phyloP scores from a whole-genome alignment of 2,329 filamentous ascomycete species.

The Clonostachys chloroleuca region DNA sequence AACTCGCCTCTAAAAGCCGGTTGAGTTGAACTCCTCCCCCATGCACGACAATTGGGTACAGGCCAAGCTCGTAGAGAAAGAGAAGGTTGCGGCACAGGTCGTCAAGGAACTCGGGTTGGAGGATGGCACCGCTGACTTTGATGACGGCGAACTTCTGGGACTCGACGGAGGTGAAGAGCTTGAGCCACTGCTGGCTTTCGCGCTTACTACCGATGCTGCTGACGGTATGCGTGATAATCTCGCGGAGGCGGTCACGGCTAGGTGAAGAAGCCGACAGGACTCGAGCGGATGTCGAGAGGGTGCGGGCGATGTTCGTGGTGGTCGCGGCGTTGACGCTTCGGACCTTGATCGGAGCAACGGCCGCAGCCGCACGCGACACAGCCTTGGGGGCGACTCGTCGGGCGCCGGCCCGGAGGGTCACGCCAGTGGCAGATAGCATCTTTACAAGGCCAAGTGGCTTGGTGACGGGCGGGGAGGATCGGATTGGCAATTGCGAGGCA shows the following conservation, averaged over 20 bases:
- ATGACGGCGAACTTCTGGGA: conserved; percentile 98
- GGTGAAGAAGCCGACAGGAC: conserved; percentile 5
- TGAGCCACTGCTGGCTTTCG: conserved; percentile 95
- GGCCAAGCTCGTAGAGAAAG: conserved; percentile 89
- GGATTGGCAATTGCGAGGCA: no score
- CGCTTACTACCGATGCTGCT: conserved; percentile 95
- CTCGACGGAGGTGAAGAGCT: conserved; percentile 93
- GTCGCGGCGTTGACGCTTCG: conserved; percentile 13
- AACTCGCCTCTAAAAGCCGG: conserved; percentile 43
- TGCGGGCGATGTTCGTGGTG: conserved; percentile 16
- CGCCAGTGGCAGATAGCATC: conserved; percentile 38
- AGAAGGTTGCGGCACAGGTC: conserved; percentile 85
- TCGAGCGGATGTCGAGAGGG: conserved; percentile 5
- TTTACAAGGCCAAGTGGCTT: conserved; percentile 15
- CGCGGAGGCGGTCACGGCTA: conserved; percentile 19
- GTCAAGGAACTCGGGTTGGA: conserved; percentile 74
- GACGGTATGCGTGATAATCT: conserved; percentile 53
- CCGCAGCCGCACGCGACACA: conserved; percentile 4
- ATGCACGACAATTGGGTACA: conserved; percentile 94
- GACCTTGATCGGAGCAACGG: conserved; percentile 12
- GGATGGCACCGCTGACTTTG: conserved; percentile 94
- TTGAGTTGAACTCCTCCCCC: conserved; percentile 95
- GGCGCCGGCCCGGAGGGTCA: conserved; percentile 35
- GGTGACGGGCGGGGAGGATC: conserved; percentile 3
- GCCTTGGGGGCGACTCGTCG: conserved; percentile 30